Evolutionary conservation across 768 basidiomycete genomes (phyloP).

Genomic region (Boletus tylopilopsis): DNA sequence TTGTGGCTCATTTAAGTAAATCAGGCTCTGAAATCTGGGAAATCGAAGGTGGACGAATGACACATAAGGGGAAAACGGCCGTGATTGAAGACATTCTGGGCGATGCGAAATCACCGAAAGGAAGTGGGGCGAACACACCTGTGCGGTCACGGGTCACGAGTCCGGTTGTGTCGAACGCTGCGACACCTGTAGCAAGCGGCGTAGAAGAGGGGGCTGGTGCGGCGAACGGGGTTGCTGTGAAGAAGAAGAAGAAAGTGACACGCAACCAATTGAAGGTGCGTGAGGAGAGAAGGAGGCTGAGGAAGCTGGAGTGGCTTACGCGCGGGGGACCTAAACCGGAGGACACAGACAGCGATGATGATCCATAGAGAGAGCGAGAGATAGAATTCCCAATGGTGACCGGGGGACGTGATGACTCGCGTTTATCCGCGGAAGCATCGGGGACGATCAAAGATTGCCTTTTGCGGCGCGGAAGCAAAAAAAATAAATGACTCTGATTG

Average conservation of each 20-base stretch:
- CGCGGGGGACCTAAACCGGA: conserved; percentile 81
- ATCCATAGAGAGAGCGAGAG: conserved; percentile 16
- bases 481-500: background rate
- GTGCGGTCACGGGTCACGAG: conserved; percentile 65
- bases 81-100: conserved; percentile 82
- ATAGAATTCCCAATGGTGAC: conserved; percentile 11
- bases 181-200: conserved; percentile 78
- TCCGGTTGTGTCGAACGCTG: conserved; percentile 64
- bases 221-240: conserved; percentile 37
- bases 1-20: conserved; percentile 14
- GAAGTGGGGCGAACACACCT: conserved; percentile 70
- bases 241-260: conserved; percentile 91
- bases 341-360: conserved; percentile 68
- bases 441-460: conserved; percentile 32
- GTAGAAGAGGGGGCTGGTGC: conserved; percentile 51
- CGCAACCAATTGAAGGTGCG: conserved; percentile 85
- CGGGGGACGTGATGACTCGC: conserved; percentile 20
- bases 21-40: conserved; percentile 93
- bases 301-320: conserved; percentile 81
- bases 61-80: conserved; percentile 83
- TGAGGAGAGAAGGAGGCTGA: conserved; percentile 77
- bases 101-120: conserved; percentile 64
- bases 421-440: conserved; percentile 23
- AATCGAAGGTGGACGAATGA: conserved; percentile 80
- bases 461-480: conserved; percentile 12